phyloP scores from a whole-genome alignment of 2,329 filamentous ascomycete species.

The Clarireedia paspali region DNA sequence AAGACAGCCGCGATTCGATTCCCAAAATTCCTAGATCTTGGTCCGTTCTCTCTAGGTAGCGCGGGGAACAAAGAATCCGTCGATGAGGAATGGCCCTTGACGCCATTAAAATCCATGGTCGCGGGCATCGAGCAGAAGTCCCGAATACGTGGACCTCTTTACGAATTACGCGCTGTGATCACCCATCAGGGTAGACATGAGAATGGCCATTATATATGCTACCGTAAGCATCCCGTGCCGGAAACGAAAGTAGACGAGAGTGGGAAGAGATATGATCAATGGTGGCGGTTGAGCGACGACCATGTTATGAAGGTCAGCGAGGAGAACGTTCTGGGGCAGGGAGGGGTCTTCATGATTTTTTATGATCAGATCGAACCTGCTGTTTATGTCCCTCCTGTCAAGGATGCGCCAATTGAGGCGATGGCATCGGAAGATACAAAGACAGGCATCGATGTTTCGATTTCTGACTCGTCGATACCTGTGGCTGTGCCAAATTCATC shows the following conservation, averaged over 20 bases:
- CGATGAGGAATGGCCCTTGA: slow-evolving; percentile 61
- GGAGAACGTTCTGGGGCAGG: slow-evolving; percentile 63
- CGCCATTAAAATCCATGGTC: slow-evolving; percentile 68
- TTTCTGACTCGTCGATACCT: no score
- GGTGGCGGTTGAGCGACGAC: slow-evolving; percentile 92
- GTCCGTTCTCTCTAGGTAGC: slow-evolving; percentile 76
- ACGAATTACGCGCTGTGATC: slow-evolving; percentile 74
- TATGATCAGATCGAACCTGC: slow-evolving; percentile 66
- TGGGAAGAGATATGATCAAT: slow-evolving; percentile 38
- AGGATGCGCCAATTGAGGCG: background rate
- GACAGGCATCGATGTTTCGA: slow-evolving; percentile 10
- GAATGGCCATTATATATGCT: slow-evolving; percentile 93
- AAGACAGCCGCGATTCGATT: slow-evolving; percentile 76
- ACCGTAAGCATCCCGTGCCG: slow-evolving; percentile 56
- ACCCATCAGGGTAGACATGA: slow-evolving; percentile 89
- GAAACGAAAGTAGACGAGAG: slow-evolving; percentile 22
- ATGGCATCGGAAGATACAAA: slow-evolving; percentile 10
- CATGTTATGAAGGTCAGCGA: slow-evolving; percentile 70
- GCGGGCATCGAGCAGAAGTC: slow-evolving; percentile 44
- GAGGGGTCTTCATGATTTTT: slow-evolving; percentile 92
- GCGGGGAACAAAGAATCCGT: slow-evolving; percentile 23
- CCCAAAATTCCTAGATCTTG: slow-evolving; percentile 65
- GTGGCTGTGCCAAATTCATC: no score
- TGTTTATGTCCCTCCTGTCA: background rate
- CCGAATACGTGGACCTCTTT: slow-evolving; percentile 51